A percentile compares a stretch with the other conserved stretches of the same genome.
These are phyloP conservation scores for Phytophthora ohioensis DNA, from an alignment of 352 stramenopile species.

Conservation along the genomic window DNA sequence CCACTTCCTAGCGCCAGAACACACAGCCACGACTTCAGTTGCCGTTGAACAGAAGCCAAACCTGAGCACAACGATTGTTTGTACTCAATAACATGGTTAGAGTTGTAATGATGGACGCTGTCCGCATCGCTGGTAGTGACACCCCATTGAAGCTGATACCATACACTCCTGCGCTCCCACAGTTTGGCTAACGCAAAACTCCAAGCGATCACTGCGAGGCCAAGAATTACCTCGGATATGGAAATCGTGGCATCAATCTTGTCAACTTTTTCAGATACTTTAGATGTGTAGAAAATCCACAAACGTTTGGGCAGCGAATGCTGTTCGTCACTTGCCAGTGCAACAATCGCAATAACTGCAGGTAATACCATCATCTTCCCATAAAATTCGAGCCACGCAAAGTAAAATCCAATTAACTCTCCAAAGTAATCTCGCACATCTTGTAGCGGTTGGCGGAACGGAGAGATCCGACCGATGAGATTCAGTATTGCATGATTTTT, in stretches of 20 bases:
- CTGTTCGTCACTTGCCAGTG: conserved; percentile 33
- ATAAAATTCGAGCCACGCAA: conserved; percentile 90
- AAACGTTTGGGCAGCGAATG: conserved; percentile 25
- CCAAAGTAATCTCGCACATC: conserved; percentile 89
- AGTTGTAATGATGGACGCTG: neutral
- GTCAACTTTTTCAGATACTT: conserved; percentile 4
- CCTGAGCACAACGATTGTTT: conserved; percentile 11
- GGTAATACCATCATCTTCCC: conserved; percentile 72
- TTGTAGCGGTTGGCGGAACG: conserved; percentile 82
- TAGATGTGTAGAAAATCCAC: conserved; percentile 42
- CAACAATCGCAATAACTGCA: conserved; percentile 39
- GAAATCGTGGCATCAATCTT: conserved; percentile 13
- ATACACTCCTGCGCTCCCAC: conserved; percentile 68
- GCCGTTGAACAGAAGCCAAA: conserved; percentile 16
- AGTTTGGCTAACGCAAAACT: conserved; percentile 60
- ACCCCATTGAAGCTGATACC: conserved; percentile 73
- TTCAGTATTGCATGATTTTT: conserved; percentile 53
- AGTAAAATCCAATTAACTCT: conserved; percentile 91
- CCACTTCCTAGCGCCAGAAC: conserved; percentile 27
- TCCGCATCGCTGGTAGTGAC: conserved; percentile 30
- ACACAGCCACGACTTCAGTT: conserved; percentile 25
- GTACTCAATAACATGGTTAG: neutral
- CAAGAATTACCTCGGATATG: conserved; percentile 27
- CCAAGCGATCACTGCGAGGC: conserved; percentile 51
- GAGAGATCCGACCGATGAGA: conserved; percentile 43